Percentiles rank a stretch among this genome's conserved stretches.
These are phyloP conservation scores for Colletotrichum agaves DNA, from an alignment of 2,329 filamentous ascomycete genomes.

Conservation along the genomic window DNA sequence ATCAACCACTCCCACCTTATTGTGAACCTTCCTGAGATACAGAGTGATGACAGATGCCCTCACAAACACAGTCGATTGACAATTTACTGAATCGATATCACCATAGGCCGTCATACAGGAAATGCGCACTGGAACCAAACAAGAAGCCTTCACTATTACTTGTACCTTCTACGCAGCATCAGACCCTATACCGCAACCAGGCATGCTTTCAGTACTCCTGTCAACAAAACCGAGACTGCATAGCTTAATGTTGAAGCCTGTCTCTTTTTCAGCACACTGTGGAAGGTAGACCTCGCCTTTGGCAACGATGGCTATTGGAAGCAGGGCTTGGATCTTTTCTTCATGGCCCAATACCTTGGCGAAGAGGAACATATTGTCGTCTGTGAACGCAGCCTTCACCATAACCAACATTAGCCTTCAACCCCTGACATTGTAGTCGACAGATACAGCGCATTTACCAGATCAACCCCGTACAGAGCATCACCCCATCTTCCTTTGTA, in stretches of 20 bases:
- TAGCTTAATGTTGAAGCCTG: not conserved
- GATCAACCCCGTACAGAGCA: too few species aligned
- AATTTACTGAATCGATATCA: too few species aligned
- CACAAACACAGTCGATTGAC: too few species aligned
- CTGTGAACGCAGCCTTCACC: too few species aligned
- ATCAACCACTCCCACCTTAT: too few species aligned
- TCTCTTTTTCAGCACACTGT: not conserved
- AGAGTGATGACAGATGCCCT: too few species aligned
- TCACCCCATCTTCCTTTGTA: too few species aligned
- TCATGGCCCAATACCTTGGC: not conserved
- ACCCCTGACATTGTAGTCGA: too few species aligned
- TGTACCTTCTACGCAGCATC: not conserved
- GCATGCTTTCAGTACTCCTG: not conserved
- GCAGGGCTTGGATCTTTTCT: not conserved
- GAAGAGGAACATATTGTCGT: accelerated
- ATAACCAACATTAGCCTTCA: too few species aligned
- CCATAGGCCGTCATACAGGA: too few species aligned
- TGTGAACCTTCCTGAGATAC: too few species aligned
- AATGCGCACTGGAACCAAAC: not conserved
- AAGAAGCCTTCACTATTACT: not conserved
- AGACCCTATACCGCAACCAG: not conserved
- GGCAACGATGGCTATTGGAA: not conserved
- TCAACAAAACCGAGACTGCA: not conserved
- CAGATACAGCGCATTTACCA: too few species aligned
- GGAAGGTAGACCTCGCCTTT: not conserved